A percentile compares a stretch with the other conserved stretches of the same genome.
These are phyloP conservation scores for Chaetomium tenue DNA, from an alignment of 495 filamentous ascomycete genomes.

Conservation along the genomic window DNA sequence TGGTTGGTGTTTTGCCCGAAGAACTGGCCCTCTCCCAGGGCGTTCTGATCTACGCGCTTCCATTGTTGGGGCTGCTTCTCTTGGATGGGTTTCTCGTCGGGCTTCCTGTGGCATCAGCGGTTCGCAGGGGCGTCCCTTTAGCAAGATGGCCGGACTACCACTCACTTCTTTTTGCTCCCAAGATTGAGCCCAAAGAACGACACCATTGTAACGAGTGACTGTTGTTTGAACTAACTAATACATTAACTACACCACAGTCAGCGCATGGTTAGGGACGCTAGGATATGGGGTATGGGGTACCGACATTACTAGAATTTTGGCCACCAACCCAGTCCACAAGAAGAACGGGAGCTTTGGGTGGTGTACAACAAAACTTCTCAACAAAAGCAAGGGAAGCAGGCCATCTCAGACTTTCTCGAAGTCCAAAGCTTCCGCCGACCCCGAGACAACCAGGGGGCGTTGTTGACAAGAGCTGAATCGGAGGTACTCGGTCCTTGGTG, in stretches of 20 bases:
- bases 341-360: neutral
- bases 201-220: slow-evolving; percentile 41
- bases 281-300: neutral
- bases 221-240: slow-evolving; percentile 13
- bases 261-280: neutral
- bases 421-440: neutral
- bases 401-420: slow-evolving; percentile 9
- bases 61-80: slow-evolving; percentile 26
- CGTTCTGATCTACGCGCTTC: slow-evolving; percentile 36
- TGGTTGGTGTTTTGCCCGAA: slow-evolving; percentile 28
- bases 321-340: neutral
- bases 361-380: neutral
- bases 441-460: slow-evolving; percentile 4
- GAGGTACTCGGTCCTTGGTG: neutral
- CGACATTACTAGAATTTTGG: neutral
- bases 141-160: neutral
- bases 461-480: neutral
- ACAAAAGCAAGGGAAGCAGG: neutral
- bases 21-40: slow-evolving; percentile 34
- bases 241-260: slow-evolving; percentile 27
- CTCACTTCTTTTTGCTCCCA: slow-evolving; percentile 52
- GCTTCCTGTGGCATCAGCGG: slow-evolving; percentile 37
- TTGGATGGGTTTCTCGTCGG: slow-evolving; percentile 28
- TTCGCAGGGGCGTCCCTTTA: slow-evolving; percentile 10
- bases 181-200: slow-evolving; percentile 53